Conservation (phyloP, 2,329 filamentous ascomycete genomes). For the Fusarium goolgardi region DNA sequence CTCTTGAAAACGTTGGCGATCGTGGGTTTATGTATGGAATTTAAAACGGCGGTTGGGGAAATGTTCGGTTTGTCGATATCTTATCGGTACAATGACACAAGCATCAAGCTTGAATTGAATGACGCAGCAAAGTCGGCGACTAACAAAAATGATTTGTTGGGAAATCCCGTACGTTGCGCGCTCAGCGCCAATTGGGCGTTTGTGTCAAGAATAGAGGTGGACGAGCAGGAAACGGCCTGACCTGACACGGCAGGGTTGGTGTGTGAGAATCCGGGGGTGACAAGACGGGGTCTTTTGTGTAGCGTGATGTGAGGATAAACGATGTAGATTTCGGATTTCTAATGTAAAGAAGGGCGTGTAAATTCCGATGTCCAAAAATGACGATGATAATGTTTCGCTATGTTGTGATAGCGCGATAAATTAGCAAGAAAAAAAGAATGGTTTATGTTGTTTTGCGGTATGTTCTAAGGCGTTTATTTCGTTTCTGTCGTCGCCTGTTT, state of each 20-base stretch:
- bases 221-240: slow-evolving; percentile 28
- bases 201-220: slow-evolving; percentile 9
- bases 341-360: slow-evolving; percentile 1
- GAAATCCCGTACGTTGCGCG: slow-evolving; percentile 17
- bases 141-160: slow-evolving; percentile 2
- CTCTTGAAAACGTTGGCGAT: slow-evolving; percentile 7
- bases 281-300: slow-evolving; percentile 26
- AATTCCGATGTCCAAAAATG: neutral
- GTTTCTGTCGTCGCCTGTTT: slow-evolving; percentile 9
- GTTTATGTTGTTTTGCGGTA: neutral
- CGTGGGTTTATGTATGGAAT: neutral
- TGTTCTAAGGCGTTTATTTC: slow-evolving; percentile 8
- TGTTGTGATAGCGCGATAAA: neutral
- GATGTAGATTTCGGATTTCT: slow-evolving; percentile 14
- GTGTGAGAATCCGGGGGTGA: slow-evolving; percentile 26
- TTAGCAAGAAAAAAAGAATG: neutral
- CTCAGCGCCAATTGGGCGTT: slow-evolving; percentile 37
- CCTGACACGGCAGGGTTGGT: slow-evolving; percentile 34
- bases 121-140: neutral
- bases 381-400: neutral
- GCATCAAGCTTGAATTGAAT: slow-evolving; percentile 28
- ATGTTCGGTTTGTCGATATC: slow-evolving; percentile 25
- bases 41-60: neutral
- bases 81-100: slow-evolving; percentile 32
- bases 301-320: slow-evolving; percentile 23